Evolutionary conservation across 192 early-diverging fungal species (phyloP).

Genomic region (Mortierella antarctica): DNA sequence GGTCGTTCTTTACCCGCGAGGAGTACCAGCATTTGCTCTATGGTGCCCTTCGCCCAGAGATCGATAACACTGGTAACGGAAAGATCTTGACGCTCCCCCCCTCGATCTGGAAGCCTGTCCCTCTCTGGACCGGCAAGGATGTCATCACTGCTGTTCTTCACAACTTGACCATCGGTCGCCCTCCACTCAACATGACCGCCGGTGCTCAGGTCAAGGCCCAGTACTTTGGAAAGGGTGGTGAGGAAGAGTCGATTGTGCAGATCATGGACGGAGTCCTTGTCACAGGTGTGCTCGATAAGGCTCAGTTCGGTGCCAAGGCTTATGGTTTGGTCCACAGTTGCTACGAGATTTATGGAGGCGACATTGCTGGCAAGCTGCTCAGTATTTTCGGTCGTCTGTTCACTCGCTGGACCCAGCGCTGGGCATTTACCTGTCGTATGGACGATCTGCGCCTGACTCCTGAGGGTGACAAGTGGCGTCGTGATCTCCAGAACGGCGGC

Average conservation of each 20-base stretch:
- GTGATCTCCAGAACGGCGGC: constrained; percentile 74
- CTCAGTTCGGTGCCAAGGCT: constrained; percentile 93
- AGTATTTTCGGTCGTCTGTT: constrained; percentile 93
- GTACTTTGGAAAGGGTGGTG: constrained; percentile 83
- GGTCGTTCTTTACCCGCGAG: constrained; percentile 86
- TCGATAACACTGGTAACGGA: constrained; percentile 73
- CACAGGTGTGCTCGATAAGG: constrained; percentile 96
- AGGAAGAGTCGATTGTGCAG: constrained; percentile 87
- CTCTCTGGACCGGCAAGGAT: constrained; percentile 99
- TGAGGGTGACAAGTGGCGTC: constrained; percentile 82
- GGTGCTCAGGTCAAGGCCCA: constrained; percentile 88
- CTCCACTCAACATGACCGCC: constrained; percentile 88
- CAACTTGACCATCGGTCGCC: constrained; percentile 85
- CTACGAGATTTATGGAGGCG: constrained; percentile 94
- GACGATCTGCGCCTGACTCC: constrained; percentile 93
- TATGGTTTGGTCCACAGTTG: constrained; percentile 96
- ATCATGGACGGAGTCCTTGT: constrained; percentile 91
- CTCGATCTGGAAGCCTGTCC: constrained; percentile 85
- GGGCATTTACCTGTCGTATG: constrained; percentile 97
- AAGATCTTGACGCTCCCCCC: constrained; percentile 88
- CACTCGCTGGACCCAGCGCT: constrained; percentile 86
- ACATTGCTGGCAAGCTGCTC: constrained; percentile 89
- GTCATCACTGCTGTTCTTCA: constrained; percentile 91
- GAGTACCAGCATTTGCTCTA: constrained; percentile 97
- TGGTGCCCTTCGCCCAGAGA: constrained; percentile 85